phyloP scores from a whole-genome alignment of 202 grass and related monocot genomes.

The Panicum virgatum region DNA sequence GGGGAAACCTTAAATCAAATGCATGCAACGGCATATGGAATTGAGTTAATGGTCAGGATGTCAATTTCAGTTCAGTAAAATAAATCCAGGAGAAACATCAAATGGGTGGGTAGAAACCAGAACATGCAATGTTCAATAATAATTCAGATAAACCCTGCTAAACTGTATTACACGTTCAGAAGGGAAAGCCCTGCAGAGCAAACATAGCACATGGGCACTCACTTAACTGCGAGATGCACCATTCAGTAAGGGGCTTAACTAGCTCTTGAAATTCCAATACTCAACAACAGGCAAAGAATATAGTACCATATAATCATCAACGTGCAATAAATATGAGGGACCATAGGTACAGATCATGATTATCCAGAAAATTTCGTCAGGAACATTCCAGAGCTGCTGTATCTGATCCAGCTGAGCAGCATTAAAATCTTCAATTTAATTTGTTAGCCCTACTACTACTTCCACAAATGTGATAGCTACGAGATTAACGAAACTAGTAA shows the following conservation, averaged over 20 bases:
- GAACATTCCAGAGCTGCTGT: background rate
- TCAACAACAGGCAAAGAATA: slow-evolving; percentile 5
- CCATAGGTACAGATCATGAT: slow-evolving; percentile 1
- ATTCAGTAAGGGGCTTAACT: slow-evolving; percentile 3
- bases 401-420: slow-evolving; percentile 3
- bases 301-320: background rate
- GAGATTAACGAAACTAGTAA: slow-evolving; percentile 21
- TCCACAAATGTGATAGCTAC: background rate
- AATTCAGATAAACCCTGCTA: slow-evolving; percentile 1
- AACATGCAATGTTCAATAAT: background rate
- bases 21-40: background rate
- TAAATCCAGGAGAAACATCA: background rate
- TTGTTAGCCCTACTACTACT: slow-evolving; percentile 3
- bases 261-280: slow-evolving; percentile 13
- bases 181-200: background rate
- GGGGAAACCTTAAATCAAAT: background rate
- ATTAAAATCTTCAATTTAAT: slow-evolving; percentile 4
- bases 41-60: background rate
- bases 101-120: background rate
- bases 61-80: background rate
- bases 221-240: background rate
- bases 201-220: slow-evolving; percentile 24
- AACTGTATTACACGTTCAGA: background rate
- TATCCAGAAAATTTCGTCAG: slow-evolving; percentile 19
- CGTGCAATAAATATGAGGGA: slow-evolving; percentile 11